Conservation (phyloP, 83 land plant genomes). For the Isoetes engelmannii region DNA sequence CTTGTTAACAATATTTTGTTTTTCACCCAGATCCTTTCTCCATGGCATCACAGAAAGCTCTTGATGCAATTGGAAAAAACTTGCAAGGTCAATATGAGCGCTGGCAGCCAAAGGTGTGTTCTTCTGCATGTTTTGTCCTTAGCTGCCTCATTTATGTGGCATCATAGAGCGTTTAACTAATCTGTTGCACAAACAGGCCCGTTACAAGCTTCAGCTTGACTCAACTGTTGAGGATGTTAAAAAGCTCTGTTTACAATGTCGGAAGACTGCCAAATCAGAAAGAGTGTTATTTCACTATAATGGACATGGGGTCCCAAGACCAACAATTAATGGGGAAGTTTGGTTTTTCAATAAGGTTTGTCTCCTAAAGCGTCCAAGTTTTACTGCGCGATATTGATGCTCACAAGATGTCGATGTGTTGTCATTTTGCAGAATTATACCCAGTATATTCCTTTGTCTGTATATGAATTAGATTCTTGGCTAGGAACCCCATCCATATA, state of each 20-base stretch:
- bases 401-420: conserved; percentile 5
- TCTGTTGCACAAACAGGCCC: conserved; percentile 46
- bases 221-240: conserved; percentile 91
- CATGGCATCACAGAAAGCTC: conserved; percentile 73
- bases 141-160: conserved; percentile 2
- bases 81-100: conserved; percentile 83
- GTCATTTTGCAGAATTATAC: conserved; percentile 60
- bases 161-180: background rate
- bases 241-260: conserved; percentile 69
- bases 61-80: conserved; percentile 76
- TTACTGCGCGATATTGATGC: background rate
- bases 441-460: conserved; percentile 85
- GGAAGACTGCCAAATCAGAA: conserved; percentile 72
- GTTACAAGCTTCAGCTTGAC: conserved; percentile 71
- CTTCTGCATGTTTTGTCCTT: background rate
- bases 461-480: conserved; percentile 91
- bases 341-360: conserved; percentile 94
- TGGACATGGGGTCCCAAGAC: conserved; percentile 98
- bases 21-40: conserved; percentile 17
- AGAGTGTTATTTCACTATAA: conserved; percentile 93
- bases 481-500: conserved; percentile 91
- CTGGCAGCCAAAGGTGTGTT: conserved; percentile 88
- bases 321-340: conserved; percentile 88
- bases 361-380: background rate
- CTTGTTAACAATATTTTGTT: background rate